Evolutionary conservation across 495 filamentous ascomycete genomes (phyloP), one percentile per base, ranked within the genome.

Genomic region (Bryoglossum gracile): DNA sequence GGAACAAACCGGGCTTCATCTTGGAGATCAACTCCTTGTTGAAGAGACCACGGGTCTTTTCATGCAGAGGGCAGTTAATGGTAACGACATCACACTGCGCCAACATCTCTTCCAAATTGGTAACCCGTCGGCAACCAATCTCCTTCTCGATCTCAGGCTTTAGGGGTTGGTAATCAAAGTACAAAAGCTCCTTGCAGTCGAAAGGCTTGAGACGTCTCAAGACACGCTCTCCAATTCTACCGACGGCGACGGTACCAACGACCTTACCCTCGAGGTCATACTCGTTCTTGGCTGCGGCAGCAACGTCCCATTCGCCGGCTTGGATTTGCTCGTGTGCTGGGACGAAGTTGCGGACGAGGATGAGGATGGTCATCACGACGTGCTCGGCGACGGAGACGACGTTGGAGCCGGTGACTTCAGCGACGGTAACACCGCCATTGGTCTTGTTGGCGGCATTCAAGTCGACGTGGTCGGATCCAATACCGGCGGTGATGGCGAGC

Each of bases 21-120:
- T 96, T 96, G 60, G 84, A 77, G 61, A 98, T 94, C 53, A 98
- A 78, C n/a, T 96, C 88, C 85, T 97, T 97, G 80, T 96, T 95
- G 77, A 98, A 98, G 57, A 98, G 66, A 54, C 92, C 92, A 25
- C 78, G 75, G 37, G 92, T 98, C 78, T 92, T 94, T 77, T 96
- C 92, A 72, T 98, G 92, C 54, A 98, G 80, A 51, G 92, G 92
- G 80, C 91, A 96, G 80, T 98, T 98, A 71, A 98, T 97, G 61
- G 92, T 98, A 62, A 98, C 92, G 34, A 98, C 86, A 58, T 98
- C 92, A 69, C 90, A 96, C 78, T 96, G 89, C 46, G 77, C 76
- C 48, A 98, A 71, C 82, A 98, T 85, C 70, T 98, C 92, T 77
- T 96, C 91, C 57, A 98, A 81, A 60, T 62, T 73, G 10, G 86